Base-by-base conservation (phyloP, 1,284 basidiomycete species). In the Ceratobasidium papillatum region DNA sequence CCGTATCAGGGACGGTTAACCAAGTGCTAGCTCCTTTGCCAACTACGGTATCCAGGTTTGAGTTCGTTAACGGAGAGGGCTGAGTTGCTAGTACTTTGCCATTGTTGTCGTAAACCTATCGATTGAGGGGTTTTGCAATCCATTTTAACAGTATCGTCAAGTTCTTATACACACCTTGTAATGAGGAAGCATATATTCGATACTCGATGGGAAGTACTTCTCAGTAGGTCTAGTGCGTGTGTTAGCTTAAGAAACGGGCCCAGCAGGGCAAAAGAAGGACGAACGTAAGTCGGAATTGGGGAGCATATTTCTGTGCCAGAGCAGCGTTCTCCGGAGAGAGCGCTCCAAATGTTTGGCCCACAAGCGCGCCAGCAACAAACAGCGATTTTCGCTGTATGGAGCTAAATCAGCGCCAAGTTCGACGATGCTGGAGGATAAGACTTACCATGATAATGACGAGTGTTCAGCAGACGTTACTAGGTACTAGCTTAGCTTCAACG, bases 251-350 rank as follows among this genome's bases (percentile, higher is more conserved):
- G n/a, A n/a, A n/a, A n/a, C n/a, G n/a, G n/a, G n/a, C n/a, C n/a
- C n/a, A n/a, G n/a, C n/a, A n/a, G n/a, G n/a, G n/a, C n/a, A 45
- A 19, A 30, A 12, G 27, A n/a, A 27, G 25, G 22, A 72, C 69
- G 7, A 27, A 72, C 69, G 58, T 62, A n/a, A 72, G 43, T 41
- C 69, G 69, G 45, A 72, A 72, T 34, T 72, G 69, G 25, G 69
- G 69, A 62, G 69, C 69, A 72, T 72, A 72, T 72, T 72, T 72
- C 34, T 72, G 69, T 5, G 69, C 69, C 7, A 72, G 69, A 25
- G 69, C 56, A 27, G 62, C 52, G 5, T 34, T 9, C 30, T 72
- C 69, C 1, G 69, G 32, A 25, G 69, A 62, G 3, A 62, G 32
- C 5, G 58, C 69, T n/a, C 43, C 69, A 27, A 72, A 27, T 12